These are phyloP conservation scores for Aspergillus neoniger DNA, from an alignment of 2,329 filamentous ascomycete genomes.

Conservation along the genomic window DNA sequence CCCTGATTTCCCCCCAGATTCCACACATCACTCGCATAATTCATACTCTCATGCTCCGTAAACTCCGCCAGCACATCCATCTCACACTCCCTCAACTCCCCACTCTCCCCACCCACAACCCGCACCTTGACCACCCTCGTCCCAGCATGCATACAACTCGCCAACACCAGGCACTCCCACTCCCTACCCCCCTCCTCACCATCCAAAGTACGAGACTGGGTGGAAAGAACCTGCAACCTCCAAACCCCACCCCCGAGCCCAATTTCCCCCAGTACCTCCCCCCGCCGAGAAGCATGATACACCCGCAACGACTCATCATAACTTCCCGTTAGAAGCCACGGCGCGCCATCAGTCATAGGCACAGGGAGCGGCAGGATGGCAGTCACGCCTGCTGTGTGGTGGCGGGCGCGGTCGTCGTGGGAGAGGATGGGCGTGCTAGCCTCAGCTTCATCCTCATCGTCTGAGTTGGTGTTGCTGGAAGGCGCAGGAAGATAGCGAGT, in stretches of 20 bases:
- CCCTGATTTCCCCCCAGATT: constrained; percentile 18
- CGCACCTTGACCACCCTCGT: constrained; percentile 62
- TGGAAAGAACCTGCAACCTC: constrained; percentile 65
- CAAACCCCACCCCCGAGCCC: constrained; percentile 82
- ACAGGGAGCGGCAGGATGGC: constrained; percentile 72
- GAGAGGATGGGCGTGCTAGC: constrained; percentile 20
- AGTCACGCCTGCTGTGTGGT: constrained; percentile 82
- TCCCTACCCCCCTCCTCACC: not conserved
- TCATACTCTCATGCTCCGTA: constrained; percentile 90
- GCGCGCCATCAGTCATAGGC: constrained; percentile 45
- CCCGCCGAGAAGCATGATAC: constrained; percentile 40
- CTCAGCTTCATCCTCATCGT: not conserved
- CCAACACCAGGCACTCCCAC: constrained; percentile 61
- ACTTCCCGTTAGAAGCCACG: constrained; percentile 77
- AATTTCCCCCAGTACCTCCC: constrained; percentile 61
- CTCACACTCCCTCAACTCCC: constrained; percentile 52
- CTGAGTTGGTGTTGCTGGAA: constrained; percentile 17
- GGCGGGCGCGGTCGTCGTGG: constrained; percentile 53
- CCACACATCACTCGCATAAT: constrained; percentile 75
- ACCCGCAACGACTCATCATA: constrained; percentile 86
- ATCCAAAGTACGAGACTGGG: not conserved
- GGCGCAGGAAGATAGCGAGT: constrained; percentile 29
- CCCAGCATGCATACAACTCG: constrained; percentile 93
- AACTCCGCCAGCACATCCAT: constrained; percentile 71
- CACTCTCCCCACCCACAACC: constrained; percentile 21